phyloP scores from a whole-genome alignment of 2,329 filamentous ascomycete species.

The Ophiostoma sp. region DNA sequence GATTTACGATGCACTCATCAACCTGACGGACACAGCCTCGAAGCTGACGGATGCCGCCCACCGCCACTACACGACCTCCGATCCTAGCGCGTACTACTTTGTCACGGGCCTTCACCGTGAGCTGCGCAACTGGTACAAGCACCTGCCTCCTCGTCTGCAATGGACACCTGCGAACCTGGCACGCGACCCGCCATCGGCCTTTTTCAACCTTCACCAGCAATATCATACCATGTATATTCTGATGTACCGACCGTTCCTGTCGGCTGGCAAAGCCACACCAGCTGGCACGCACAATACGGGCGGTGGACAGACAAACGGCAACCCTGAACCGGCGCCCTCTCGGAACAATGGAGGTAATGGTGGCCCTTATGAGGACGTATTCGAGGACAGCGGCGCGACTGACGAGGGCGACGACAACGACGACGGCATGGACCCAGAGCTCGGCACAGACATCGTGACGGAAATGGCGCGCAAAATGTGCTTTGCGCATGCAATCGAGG shows the following conservation, averaged over 20 bases:
- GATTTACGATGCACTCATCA: slow-evolving; percentile 29
- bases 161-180: slow-evolving; percentile 37
- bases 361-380: not conserved
- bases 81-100: slow-evolving; percentile 25
- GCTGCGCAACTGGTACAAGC: slow-evolving; percentile 25
- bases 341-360: not conserved
- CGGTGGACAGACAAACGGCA: slow-evolving; percentile 12
- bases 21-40: slow-evolving; percentile 26
- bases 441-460: slow-evolving; percentile 19
- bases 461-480: slow-evolving; percentile 23
- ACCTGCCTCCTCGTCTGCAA: slow-evolving; percentile 31
- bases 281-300: slow-evolving; percentile 12
- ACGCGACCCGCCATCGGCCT: slow-evolving; percentile 19
- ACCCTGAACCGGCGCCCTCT: not conserved
- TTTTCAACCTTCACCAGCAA: slow-evolving; percentile 25
- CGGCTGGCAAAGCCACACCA: slow-evolving; percentile 17
- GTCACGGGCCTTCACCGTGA: slow-evolving; percentile 27
- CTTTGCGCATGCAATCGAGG: slow-evolving; percentile 25
- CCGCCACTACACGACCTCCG: slow-evolving; percentile 21
- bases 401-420: slow-evolving; percentile 8
- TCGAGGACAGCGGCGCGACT: not conserved
- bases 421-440: slow-evolving; percentile 19
- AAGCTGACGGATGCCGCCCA: slow-evolving; percentile 25
- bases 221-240: slow-evolving; percentile 25
- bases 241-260: slow-evolving; percentile 25